These are phyloP conservation scores for Phytopythium montanum DNA, from an alignment of 352 stramenopile species.

Conservation along the genomic window DNA sequence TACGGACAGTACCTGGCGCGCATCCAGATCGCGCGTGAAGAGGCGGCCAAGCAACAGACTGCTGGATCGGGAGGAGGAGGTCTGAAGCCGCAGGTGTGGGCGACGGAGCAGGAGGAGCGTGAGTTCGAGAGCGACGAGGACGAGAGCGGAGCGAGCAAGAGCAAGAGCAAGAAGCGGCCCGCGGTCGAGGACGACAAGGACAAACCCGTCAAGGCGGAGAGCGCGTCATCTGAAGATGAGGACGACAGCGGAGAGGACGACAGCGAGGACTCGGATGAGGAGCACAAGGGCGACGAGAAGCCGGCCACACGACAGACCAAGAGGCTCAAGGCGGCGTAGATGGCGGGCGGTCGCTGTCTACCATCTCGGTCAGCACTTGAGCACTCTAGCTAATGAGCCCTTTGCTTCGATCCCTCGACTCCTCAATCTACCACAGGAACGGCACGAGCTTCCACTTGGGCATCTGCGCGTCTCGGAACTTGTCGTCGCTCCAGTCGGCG, in stretches of 20 bases:
- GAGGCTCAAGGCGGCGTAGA: conserved; percentile 19
- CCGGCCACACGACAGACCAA: conserved; percentile 9
- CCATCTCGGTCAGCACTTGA: neutral
- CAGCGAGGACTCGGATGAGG: conserved; percentile 9
- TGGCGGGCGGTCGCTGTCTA: conserved; percentile 1
- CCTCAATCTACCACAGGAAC: conserved; percentile 25
- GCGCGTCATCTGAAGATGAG: neutral
- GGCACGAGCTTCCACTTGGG: conserved; percentile 39
- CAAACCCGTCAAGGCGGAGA: conserved; percentile 10
- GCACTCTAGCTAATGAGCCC: neutral
- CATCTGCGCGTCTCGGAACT: conserved; percentile 44
- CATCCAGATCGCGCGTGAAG: conserved; percentile 94
- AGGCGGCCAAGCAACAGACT: conserved; percentile 30
- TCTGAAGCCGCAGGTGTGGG: conserved; percentile 47
- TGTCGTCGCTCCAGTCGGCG: conserved; percentile 51
- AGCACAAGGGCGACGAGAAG: conserved; percentile 22
- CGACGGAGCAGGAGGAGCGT: conserved; percentile 58
- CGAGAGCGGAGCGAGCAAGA: conserved; percentile 11
- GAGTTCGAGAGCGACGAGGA: conserved; percentile 44
- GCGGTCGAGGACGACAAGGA: conserved; percentile 15
- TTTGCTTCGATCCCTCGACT: neutral
- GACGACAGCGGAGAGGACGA: conserved; percentile 24
- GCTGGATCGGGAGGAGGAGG: neutral
- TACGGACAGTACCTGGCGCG: conserved; percentile 97
- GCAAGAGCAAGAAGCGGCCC: conserved; percentile 24